phyloP scores from a whole-genome alignment of 2,329 filamentous ascomycete species.

The Trichoderma atrobrunneum region DNA sequence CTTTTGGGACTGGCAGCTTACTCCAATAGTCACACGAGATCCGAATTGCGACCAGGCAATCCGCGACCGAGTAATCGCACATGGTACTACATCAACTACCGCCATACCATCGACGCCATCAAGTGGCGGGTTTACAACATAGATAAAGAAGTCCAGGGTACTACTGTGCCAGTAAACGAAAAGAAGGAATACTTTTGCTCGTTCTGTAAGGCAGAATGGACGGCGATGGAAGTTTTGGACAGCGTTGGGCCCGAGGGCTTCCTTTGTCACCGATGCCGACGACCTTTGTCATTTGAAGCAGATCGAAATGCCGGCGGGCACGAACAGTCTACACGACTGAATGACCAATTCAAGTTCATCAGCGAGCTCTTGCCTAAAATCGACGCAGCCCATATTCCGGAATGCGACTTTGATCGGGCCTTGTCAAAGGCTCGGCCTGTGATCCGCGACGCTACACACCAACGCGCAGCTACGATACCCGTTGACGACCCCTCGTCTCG shows the following conservation, averaged over 20 bases:
- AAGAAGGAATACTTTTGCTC: constrained; percentile 89
- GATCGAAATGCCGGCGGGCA: constrained; percentile 68
- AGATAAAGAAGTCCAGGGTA: constrained; percentile 82
- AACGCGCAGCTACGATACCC: constrained; percentile 58
- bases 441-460: constrained; percentile 64
- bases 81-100: constrained; percentile 97
- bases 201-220: constrained; percentile 82
- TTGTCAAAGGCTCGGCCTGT: constrained; percentile 62
- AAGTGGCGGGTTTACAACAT: constrained; percentile 91
- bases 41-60: constrained; percentile 76
- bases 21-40: constrained; percentile 56
- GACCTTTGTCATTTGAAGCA: constrained; percentile 61
- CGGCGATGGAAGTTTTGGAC: constrained; percentile 84
- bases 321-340: constrained; percentile 70
- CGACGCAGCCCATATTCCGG: constrained; percentile 70
- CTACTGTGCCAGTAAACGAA: constrained; percentile 75
- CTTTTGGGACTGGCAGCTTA: constrained; percentile 37
- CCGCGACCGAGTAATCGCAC: constrained; percentile 80
- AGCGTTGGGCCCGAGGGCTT: constrained; percentile 70
- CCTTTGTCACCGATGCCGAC: constrained; percentile 74
- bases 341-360: constrained; percentile 76
- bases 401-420: constrained; percentile 70
- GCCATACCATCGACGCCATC: constrained; percentile 90
- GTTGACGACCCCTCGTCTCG: constrained; percentile 52
- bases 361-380: constrained; percentile 74